Percentiles rank a stretch among this genome's conserved stretches.
Evolutionary conservation across 179 eudicot genomes (phyloP).

Genomic region (Beta lomatogona): DNA sequence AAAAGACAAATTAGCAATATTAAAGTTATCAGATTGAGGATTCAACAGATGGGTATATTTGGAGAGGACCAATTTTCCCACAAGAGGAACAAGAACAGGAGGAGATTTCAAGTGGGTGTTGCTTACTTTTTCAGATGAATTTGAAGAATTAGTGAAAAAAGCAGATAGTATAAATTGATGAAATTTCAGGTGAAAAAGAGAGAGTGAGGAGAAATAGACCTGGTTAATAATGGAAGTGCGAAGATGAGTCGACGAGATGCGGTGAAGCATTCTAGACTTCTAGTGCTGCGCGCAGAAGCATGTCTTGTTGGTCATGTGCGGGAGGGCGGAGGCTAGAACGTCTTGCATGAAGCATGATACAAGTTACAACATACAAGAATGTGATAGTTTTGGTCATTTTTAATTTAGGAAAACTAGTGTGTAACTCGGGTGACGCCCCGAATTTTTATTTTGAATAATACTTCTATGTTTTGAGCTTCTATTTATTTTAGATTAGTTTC

Average conservation of each 20-base stretch:
- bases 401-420: too few relatives aligned
- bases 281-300: slow-evolving; percentile 6
- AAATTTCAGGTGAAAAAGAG: neutral
- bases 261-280: slow-evolving; percentile 33
- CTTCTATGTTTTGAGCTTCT: too few relatives aligned
- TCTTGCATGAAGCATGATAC: too few relatives aligned
- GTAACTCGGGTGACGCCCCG: too few relatives aligned
- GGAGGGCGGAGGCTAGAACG: too few relatives aligned
- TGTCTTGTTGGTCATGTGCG: neutral
- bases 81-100: slow-evolving; percentile 13
- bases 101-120: slow-evolving; percentile 31
- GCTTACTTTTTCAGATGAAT: slow-evolving; percentile 15
- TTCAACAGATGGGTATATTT: slow-evolving; percentile 29
- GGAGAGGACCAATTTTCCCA: slow-evolving; percentile 35
- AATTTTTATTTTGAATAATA: too few relatives aligned
- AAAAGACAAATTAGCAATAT: slow-evolving; percentile 30
- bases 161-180: neutral
- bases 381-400: too few relatives aligned
- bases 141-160: neutral
- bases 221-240: slow-evolving; percentile 17
- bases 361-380: too few relatives aligned
- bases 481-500: too few relatives aligned
- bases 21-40: slow-evolving; percentile 24
- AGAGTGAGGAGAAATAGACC: slow-evolving; percentile 13
- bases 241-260: slow-evolving; percentile 17